Percentiles rank a stretch among this genome's conserved stretches.
Evolutionary conservation across 257 asterid genomes (phyloP).

Genomic region (Jacaranda copaia): DNA sequence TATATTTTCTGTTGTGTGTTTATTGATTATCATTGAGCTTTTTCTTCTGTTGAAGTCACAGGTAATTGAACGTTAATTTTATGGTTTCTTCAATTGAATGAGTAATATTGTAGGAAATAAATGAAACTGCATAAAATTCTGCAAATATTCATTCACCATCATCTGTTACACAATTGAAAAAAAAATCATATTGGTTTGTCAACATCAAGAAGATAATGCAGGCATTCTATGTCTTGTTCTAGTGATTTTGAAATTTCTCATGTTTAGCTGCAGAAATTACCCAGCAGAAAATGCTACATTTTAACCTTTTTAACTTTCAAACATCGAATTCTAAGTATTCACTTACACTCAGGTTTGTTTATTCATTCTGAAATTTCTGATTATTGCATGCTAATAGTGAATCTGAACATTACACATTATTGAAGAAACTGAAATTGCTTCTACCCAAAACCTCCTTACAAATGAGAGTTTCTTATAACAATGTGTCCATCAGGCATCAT

Average conservation of each 20-base stretch:
- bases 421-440: too few relatives aligned
- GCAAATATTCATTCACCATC: neutral
- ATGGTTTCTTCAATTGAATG: conserved; percentile 6
- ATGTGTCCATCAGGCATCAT: neutral
- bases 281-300: neutral
- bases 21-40: neutral
- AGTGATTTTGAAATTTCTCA: conserved; percentile 3
- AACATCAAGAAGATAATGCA: neutral
- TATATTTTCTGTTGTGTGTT: conserved; percentile 15
- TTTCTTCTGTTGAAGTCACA: neutral
- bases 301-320: neutral
- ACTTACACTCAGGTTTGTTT: too few relatives aligned
- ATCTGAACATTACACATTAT: too few relatives aligned
- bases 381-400: too few relatives aligned
- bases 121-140: neutral
- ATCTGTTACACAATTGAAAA: neutral
- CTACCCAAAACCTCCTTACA: too few relatives aligned
- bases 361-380: too few relatives aligned
- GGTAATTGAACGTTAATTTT: neutral
- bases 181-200: neutral
- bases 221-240: conserved; percentile 9
- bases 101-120: neutral
- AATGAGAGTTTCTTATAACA: neutral
- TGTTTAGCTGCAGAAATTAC: neutral
- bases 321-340: neutral